Evolutionary conservation across 2,329 filamentous ascomycete species (phyloP), one percentile per base, ranked within the genome.

Genomic region (Phaeosphaeriaceae sp.): DNA sequence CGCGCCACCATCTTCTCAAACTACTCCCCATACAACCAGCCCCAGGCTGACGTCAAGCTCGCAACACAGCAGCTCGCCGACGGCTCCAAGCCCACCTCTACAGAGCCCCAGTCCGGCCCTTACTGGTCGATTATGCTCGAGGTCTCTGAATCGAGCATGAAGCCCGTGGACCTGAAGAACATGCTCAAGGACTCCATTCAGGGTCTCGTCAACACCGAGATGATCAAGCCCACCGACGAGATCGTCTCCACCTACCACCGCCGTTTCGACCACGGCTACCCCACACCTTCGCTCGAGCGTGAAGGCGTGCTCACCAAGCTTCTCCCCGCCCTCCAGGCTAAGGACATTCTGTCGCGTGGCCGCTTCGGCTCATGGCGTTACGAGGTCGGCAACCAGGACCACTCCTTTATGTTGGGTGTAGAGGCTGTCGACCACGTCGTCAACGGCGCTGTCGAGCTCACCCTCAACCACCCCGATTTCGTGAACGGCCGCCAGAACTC

Each of bases 91-190:
- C 87, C 93, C 57, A 80, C 84, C 61, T 91, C 87, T 69, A 84
- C 84, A 51, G 88, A 91, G 74, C 82, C 92, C 60, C 86, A 95
- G 84, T 87, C 91, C 74, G 95, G 95, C 33, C 95, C 95, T 44
- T 99, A 99, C 88, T 99, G 95, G 95, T 98, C 94, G 65, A 96
- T 99, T 85, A 99, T 99, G 95, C 84, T 99, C 70, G 95, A 99
- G 82, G 91, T 99, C 61, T 98, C 95, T 31, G 92, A 99, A 82
- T 98, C 94, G 31, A 88, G 87, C 74, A 88, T 96, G 89, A 99
- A 99, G 87, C 92, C 93, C 41, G 93, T 98, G 31, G 89, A 98
- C 80, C 84, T 91, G 71, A 88, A 88, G 71, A 97, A 90, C 79
- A 82, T 99, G 63, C 85, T 99, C 72, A 87, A 86, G 79, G 93